A percentile compares a stretch with the other conserved stretches of the same genome.
Conservation (phyloP, 2,329 filamentous ascomycete species). For the Ustilaginoidea virens region DNA sequence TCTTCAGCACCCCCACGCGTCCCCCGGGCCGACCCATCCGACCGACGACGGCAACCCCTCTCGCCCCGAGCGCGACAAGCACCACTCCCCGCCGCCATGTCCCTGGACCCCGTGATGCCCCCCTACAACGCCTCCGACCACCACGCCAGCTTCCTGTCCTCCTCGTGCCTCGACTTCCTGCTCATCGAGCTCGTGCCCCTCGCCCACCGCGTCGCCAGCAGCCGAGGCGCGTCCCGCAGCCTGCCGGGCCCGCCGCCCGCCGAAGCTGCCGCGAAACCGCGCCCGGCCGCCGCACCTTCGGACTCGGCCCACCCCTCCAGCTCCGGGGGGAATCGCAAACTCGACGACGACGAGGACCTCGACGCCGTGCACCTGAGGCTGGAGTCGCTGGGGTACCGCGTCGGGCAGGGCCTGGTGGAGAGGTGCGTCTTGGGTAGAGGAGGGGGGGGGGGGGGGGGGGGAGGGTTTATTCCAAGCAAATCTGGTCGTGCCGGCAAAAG, state of each 20-base stretch:
- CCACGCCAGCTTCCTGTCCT: conserved; percentile 58
- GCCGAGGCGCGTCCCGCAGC: conserved; percentile 37
- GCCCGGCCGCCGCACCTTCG: no score
- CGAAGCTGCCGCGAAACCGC: conserved; percentile 4
- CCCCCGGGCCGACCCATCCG: no score
- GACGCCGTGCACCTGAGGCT: conserved; percentile 77
- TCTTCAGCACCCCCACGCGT: no score
- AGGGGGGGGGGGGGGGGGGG: no score
- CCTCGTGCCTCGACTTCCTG: conserved; percentile 82
- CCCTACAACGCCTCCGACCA: conserved; percentile 61
- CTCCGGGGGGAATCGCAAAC: no score
- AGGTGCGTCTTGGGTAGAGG: conserved; percentile 43
- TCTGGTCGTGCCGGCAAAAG: no score
- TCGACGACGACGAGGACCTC: conserved; percentile 63
- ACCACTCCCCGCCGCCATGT: no score
- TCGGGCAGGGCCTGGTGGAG: conserved; percentile 84
- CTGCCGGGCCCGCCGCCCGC: conserved; percentile 8
- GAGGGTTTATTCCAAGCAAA: no score
- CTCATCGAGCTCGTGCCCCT: conserved; percentile 95
- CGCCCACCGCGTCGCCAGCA: conserved; percentile 70
- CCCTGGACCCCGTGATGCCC: conserved; percentile 54
- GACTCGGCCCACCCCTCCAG: no score
- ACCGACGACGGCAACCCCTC: no score
- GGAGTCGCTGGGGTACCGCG: conserved; percentile 75
- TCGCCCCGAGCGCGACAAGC: no score